Conservation (phyloP, 129 eudicot species). For the Dittrichia graveolens region DNA sequence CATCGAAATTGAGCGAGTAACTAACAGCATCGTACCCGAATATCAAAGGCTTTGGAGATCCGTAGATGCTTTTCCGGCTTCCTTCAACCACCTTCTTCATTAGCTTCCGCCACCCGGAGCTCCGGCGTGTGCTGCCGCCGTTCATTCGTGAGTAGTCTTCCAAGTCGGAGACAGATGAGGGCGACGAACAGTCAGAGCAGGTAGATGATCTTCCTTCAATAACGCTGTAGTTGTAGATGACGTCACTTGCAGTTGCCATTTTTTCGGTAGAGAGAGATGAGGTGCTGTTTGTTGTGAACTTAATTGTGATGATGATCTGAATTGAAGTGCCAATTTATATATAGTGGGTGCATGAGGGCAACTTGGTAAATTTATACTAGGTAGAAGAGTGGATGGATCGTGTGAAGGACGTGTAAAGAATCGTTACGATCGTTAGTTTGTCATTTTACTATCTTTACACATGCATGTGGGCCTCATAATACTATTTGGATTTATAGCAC, state of each 20-base stretch:
- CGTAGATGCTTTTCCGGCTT: slow-evolving; percentile 48
- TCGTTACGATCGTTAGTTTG: slow-evolving; percentile 6
- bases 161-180: slow-evolving; percentile 40
- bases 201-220: slow-evolving; percentile 18
- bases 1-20: slow-evolving; percentile 69
- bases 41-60: slow-evolving; percentile 40
- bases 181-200: slow-evolving; percentile 26
- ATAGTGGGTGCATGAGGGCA: slow-evolving; percentile 8
- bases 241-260: neutral
- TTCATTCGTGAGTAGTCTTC: slow-evolving; percentile 51
- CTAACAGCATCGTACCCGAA: slow-evolving; percentile 69
- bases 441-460: slow-evolving; percentile 11
- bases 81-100: slow-evolving; percentile 53
- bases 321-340: neutral
- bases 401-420: slow-evolving; percentile 16
- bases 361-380: slow-evolving; percentile 14
- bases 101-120: slow-evolving; percentile 47
- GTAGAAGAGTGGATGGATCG: neutral
- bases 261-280: neutral
- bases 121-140: neutral
- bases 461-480: neutral
- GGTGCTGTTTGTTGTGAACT: slow-evolving; percentile 11
- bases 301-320: neutral
- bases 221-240: neutral
- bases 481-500: neutral